A percentile compares a stretch with the other conserved stretches of the same genome.
These are phyloP conservation scores for Ensete glaucum DNA, from an alignment of 176 grass and related monocot genomes.

Conservation along the genomic window DNA sequence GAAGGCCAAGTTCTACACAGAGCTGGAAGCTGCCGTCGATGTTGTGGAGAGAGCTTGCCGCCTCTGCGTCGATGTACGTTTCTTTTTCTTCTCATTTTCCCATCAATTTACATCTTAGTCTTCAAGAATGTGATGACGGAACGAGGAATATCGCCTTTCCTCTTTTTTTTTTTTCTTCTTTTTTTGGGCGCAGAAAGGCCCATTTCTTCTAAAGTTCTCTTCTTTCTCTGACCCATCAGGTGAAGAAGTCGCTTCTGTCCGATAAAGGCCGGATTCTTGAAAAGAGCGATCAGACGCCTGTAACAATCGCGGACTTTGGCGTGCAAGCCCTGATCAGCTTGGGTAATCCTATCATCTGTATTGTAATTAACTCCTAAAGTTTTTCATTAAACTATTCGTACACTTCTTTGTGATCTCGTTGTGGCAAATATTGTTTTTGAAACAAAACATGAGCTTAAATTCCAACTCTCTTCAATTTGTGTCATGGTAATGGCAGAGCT, in stretches of 20 bases:
- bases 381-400: constrained; percentile 24
- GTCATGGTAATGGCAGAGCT: constrained; percentile 41
- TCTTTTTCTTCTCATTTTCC: constrained; percentile 7
- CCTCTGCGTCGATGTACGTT: constrained; percentile 69
- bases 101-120: constrained; percentile 2
- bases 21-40: constrained; percentile 49
- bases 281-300: constrained; percentile 70
- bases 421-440: constrained; percentile 4
- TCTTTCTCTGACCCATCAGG: constrained; percentile 34
- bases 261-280: constrained; percentile 54
- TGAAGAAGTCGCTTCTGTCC: constrained; percentile 71
- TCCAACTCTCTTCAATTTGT: neutral
- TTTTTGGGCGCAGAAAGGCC: neutral
- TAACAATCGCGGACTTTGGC: constrained; percentile 81
- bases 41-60: constrained; percentile 62
- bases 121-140: neutral
- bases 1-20: constrained; percentile 37
- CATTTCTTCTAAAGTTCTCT: neutral
- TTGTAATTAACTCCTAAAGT: constrained; percentile 3
- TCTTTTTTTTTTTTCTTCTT: neutral
- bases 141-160: neutral
- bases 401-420: constrained; percentile 22
- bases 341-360: constrained; percentile 35
- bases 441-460: neutral
- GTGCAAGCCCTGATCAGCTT: constrained; percentile 90